Percentiles rank a stretch among this genome's conserved stretches.
These are phyloP conservation scores for Xerocomus potaroensis DNA, from an alignment of 768 basidiomycete genomes.

Conservation along the genomic window DNA sequence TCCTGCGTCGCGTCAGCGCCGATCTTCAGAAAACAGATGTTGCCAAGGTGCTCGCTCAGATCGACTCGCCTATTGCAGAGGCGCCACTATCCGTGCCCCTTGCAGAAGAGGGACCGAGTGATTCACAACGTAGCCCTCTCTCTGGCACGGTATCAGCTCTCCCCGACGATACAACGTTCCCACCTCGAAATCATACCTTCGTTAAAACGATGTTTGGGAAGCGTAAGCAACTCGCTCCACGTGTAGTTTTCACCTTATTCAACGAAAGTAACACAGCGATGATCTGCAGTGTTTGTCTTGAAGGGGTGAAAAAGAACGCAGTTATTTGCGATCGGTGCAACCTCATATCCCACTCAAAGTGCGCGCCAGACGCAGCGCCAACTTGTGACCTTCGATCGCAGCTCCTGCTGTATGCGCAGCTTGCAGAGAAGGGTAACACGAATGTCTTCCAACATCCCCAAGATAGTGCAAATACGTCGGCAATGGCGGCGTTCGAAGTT, in stretches of 20 bases:
- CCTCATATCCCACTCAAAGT: constrained; percentile 81
- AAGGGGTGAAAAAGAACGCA: constrained; percentile 78
- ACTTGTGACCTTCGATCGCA: constrained; percentile 82
- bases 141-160: constrained; percentile 31
- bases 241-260: background rate
- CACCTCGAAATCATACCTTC: constrained; percentile 73
- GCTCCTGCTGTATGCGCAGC: constrained; percentile 72
- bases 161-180: constrained; percentile 38
- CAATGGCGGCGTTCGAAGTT: constrained; percentile 42
- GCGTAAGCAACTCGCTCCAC: constrained; percentile 51
- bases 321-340: constrained; percentile 88
- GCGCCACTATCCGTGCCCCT: constrained; percentile 45
- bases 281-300: constrained; percentile 78
- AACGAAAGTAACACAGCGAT: constrained; percentile 53
- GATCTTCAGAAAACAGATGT: constrained; percentile 75
- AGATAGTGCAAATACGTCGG: constrained; percentile 34
- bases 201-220: constrained; percentile 92
- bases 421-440: constrained; percentile 64
- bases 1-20: constrained; percentile 85
- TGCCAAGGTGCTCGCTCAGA: constrained; percentile 46
- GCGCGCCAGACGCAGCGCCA: constrained; percentile 65
- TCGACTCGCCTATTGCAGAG: constrained; percentile 30
- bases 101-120: constrained; percentile 37
- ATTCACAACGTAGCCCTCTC: constrained; percentile 38
- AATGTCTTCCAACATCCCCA: constrained; percentile 51